phyloP scores from a whole-genome alignment of 2,329 filamentous ascomycete species.

The Akanthomyces lecanii region DNA sequence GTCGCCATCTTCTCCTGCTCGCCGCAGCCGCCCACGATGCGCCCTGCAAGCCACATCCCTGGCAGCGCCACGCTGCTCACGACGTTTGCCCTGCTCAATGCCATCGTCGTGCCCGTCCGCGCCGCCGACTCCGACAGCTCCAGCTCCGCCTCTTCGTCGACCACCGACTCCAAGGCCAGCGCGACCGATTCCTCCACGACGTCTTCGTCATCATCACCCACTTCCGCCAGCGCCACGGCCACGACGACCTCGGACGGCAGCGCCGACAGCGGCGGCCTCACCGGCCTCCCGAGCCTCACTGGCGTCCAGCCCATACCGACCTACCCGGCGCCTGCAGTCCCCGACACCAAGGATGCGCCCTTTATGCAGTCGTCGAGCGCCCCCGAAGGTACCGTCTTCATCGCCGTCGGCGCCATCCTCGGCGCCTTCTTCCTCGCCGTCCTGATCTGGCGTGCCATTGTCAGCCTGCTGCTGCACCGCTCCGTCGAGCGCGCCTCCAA shows the following conservation, averaged over 20 bases:
- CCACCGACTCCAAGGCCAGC: not conserved
- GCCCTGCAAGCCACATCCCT: not conserved
- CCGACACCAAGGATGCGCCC: conserved; percentile 77
- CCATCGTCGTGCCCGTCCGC: conserved; percentile 6
- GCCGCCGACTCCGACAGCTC: not conserved
- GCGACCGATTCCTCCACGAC: not conserved
- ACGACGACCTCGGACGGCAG: not conserved
- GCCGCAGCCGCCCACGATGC: conserved; percentile 1
- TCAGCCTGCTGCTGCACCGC: conserved; percentile 87
- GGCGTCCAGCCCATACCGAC: conserved; percentile 40
- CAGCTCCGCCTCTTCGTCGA: not conserved
- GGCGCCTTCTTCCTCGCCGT: conserved; percentile 79
- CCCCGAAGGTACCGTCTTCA: conserved; percentile 94
- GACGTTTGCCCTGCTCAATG: conserved; percentile 8
- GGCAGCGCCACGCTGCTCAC: conserved; percentile 11
- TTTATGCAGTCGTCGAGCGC: conserved; percentile 85
- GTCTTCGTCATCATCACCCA: not conserved
- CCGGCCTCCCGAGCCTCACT: conserved; percentile 41
- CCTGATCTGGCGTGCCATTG: conserved; percentile 79
- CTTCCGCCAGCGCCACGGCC: not conserved
- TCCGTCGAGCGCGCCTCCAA: conserved; percentile 83
- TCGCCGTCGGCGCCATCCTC: conserved; percentile 83
- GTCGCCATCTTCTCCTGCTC: not conserved
- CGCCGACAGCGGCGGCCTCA: conserved; percentile 21
- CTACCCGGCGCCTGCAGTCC: conserved; percentile 71